These are phyloP conservation scores for Coleophoma crateriformis DNA, from an alignment of 2,329 filamentous ascomycete species.

Conservation along the genomic window DNA sequence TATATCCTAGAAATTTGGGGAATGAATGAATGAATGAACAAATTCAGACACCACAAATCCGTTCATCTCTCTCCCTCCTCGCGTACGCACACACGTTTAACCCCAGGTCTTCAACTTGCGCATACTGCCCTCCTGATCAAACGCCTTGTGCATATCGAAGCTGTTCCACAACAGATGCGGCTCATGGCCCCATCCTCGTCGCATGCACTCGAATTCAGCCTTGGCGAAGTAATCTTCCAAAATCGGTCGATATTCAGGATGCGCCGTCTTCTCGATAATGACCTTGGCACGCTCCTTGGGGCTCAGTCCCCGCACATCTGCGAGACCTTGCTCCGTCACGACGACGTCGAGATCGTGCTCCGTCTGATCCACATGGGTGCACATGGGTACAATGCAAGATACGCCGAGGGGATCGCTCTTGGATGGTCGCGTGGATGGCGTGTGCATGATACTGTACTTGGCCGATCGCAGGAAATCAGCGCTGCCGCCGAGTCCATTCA, in stretches of 20 bases:
- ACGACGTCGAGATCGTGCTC: conserved; percentile 90
- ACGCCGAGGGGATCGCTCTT: conserved; percentile 81
- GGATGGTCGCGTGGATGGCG: conserved; percentile 71
- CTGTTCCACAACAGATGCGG: conserved; percentile 80
- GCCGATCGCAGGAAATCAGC: conserved; percentile 75
- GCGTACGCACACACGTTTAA: conserved; percentile 1
- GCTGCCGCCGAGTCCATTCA: conserved; percentile 77
- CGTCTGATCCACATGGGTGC: conserved; percentile 87
- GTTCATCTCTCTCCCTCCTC: too few species aligned
- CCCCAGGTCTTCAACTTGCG: conserved; percentile 30
- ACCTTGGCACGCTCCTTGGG: conserved; percentile 76
- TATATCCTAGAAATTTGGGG: too few species aligned
- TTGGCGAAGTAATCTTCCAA: conserved; percentile 77
- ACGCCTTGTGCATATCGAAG: conserved; percentile 85
- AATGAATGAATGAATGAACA: too few species aligned
- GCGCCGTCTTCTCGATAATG: conserved; percentile 82
- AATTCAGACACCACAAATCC: too few species aligned
- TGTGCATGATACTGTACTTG: conserved; percentile 94
- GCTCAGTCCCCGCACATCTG: conserved; percentile 76
- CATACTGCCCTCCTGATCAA: conserved; percentile 82
- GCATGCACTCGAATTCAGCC: conserved; percentile 79
- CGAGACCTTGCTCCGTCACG: conserved; percentile 70
- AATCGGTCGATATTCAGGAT: conserved; percentile 80
- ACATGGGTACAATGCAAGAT: conserved; percentile 88
- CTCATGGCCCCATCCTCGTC: conserved; percentile 85